Evolutionary conservation across 495 filamentous ascomycete genomes (phyloP).

Genomic region (Podospora tetraspora): DNA sequence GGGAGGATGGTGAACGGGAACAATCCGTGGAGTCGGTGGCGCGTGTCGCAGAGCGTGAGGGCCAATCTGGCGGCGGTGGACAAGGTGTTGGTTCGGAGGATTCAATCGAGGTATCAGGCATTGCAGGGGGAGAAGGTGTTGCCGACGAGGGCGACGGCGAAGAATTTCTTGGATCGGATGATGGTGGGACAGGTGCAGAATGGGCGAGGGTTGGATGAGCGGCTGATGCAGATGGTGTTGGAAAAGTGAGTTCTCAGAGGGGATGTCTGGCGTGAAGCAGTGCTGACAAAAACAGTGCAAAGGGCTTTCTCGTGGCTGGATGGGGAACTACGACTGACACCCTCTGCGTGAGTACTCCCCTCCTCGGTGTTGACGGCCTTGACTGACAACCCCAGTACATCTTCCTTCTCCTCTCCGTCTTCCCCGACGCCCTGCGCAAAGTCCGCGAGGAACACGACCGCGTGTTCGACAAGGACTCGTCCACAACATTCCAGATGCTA

Average conservation of each 20-base stretch:
- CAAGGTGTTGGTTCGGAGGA: background rate
- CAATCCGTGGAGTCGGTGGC: background rate
- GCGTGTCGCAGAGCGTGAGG: background rate
- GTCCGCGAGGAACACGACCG: constrained; percentile 3
- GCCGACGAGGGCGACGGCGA: background rate
- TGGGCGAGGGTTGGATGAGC: background rate
- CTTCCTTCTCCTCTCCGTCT: constrained; percentile 1
- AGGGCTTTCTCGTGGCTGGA: constrained; percentile 2
- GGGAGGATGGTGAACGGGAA: background rate
- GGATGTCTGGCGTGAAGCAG: background rate
- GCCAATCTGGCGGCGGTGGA: background rate
- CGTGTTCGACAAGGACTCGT: background rate
- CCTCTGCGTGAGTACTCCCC: background rate
- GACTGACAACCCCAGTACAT: background rate
- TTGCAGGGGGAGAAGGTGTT: background rate
- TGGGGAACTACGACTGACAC: constrained; percentile 1
- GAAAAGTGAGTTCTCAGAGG: background rate
- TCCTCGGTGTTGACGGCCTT: too few relatives aligned
- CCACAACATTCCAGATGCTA: background rate
- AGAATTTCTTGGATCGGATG: background rate
- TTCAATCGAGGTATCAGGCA: background rate
- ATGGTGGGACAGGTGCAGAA: background rate
- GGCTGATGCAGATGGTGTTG: background rate
- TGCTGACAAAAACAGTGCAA: background rate
- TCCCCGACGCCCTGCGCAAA: background rate